Percentiles rank a stretch among this genome's conserved stretches.
Conservation (phyloP, 805 yeast genomes). For the Suhomyces sp. region DNA sequence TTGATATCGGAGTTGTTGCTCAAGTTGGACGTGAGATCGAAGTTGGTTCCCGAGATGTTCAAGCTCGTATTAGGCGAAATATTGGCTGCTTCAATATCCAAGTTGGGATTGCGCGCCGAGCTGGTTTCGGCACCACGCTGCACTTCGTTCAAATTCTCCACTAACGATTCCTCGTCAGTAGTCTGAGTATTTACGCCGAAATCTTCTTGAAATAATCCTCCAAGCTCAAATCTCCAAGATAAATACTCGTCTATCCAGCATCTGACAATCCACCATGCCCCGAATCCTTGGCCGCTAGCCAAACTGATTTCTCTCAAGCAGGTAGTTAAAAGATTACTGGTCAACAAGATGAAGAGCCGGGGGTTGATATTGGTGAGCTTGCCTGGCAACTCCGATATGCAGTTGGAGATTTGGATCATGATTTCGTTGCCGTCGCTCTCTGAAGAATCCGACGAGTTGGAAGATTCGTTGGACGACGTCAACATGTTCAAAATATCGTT, state of each 20-base stretch:
- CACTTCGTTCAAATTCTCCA: background rate
- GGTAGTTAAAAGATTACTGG: slow-evolving; percentile 54
- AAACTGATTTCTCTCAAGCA: slow-evolving; percentile 61
- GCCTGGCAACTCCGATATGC: slow-evolving; percentile 43
- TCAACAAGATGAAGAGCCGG: slow-evolving; percentile 50
- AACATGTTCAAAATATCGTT: slow-evolving; percentile 19
- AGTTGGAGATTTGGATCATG: slow-evolving; percentile 17
- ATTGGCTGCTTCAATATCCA: slow-evolving; percentile 2
- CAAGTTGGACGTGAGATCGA: background rate
- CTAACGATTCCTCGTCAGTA: background rate
- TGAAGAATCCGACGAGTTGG: background rate
- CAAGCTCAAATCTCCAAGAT: slow-evolving; percentile 62
- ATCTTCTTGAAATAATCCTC: slow-evolving; percentile 46
- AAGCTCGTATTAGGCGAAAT: slow-evolving; percentile 1
- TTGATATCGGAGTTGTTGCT: background rate
- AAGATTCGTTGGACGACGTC: slow-evolving; percentile 1
- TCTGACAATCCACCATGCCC: slow-evolving; percentile 72
- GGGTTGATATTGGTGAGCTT: slow-evolving; percentile 53
- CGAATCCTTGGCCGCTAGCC: slow-evolving; percentile 57
- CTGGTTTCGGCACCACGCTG: slow-evolving; percentile 3
- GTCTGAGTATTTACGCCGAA: slow-evolving; percentile 7
- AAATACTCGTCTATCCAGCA: slow-evolving; percentile 78
- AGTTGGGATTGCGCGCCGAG: background rate
- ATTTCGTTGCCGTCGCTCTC: background rate
- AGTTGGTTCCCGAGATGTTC: slow-evolving; percentile 4